A percentile compares a stretch with the other conserved stretches of the same genome.
phyloP scores from a whole-genome alignment of 2,329 filamentous ascomycete genomes.

The Penicillium sp. region DNA sequence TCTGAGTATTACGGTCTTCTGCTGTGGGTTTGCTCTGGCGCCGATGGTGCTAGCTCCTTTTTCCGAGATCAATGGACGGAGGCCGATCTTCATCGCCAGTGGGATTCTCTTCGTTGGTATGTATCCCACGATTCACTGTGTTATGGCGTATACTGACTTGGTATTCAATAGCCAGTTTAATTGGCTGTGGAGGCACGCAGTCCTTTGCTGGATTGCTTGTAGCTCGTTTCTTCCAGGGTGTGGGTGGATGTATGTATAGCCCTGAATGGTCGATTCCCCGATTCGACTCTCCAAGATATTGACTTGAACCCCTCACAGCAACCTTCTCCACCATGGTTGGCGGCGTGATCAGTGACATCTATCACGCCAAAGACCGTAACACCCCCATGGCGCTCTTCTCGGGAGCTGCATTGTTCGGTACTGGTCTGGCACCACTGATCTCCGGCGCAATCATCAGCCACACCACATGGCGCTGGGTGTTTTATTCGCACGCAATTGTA shows the following conservation, averaged over 20 bases:
- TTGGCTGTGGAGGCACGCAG: constrained; percentile 69
- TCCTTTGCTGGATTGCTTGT: constrained; percentile 71
- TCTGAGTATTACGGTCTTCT: constrained; percentile 77
- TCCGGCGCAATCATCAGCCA: constrained; percentile 66
- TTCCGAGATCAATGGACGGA: constrained; percentile 81
- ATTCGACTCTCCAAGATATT: not conserved
- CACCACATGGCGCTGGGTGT: constrained; percentile 78
- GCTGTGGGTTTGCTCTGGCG: constrained; percentile 72
- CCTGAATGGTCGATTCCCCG: not conserved
- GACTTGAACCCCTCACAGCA: constrained; percentile 20
- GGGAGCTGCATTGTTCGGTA: constrained; percentile 73
- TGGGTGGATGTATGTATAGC: constrained; percentile 63
- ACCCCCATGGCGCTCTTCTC: constrained; percentile 88
- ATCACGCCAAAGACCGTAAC: constrained; percentile 73
- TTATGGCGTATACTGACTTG: constrained; percentile 5
- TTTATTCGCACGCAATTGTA: constrained; percentile 77
- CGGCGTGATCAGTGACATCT: constrained; percentile 86
- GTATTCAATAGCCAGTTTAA: constrained; percentile 53
- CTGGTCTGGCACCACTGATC: constrained; percentile 72
- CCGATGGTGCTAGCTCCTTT: constrained; percentile 89
- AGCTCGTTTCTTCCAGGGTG: constrained; percentile 71
- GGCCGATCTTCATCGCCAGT: constrained; percentile 74
- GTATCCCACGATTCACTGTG: not conserved
- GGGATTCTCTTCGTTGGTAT: constrained; percentile 65
- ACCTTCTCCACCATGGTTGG: constrained; percentile 86